Percentiles rank a stretch among this genome's conserved stretches.
Conservation (phyloP, 441 rosid genomes). For the Oxalis stricta region DNA sequence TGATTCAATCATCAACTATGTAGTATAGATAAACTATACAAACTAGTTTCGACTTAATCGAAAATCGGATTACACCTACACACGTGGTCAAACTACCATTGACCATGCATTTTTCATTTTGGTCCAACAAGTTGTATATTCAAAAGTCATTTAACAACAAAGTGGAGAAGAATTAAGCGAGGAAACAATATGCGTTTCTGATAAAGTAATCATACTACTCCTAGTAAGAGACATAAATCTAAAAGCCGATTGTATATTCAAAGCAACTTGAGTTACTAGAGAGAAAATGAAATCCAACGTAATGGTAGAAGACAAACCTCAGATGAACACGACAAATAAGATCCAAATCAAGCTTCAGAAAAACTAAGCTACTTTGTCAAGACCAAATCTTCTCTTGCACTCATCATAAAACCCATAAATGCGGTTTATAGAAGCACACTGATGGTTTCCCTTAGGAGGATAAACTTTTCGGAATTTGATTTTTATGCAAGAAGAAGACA, state of each 20-base stretch:
- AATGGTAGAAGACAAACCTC: no score
- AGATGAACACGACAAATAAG: conserved; percentile 51
- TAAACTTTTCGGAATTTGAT: conserved; percentile 39
- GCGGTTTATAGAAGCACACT: conserved; percentile 45
- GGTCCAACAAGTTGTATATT: no score
- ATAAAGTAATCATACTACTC: background rate
- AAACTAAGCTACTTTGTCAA: conserved; percentile 31
- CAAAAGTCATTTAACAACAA: background rate
- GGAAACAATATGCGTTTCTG: background rate
- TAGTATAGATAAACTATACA: no score
- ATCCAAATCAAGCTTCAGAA: conserved; percentile 33
- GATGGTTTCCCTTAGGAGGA: conserved; percentile 58
- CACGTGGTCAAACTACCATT: no score
- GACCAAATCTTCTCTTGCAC: conserved; percentile 46
- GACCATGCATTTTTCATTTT: no score
- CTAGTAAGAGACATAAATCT: no score
- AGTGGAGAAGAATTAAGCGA: background rate
- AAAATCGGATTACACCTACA: no score
- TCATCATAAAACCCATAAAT: conserved; percentile 59
- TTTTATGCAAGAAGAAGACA: conserved; percentile 56
- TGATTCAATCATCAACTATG: no score
- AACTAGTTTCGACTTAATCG: no score
- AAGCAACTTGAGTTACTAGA: no score
- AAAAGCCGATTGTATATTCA: no score
- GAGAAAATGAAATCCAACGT: no score